phyloP scores from a whole-genome alignment of 768 basidiomycete genomes.

The Russula earlei region DNA sequence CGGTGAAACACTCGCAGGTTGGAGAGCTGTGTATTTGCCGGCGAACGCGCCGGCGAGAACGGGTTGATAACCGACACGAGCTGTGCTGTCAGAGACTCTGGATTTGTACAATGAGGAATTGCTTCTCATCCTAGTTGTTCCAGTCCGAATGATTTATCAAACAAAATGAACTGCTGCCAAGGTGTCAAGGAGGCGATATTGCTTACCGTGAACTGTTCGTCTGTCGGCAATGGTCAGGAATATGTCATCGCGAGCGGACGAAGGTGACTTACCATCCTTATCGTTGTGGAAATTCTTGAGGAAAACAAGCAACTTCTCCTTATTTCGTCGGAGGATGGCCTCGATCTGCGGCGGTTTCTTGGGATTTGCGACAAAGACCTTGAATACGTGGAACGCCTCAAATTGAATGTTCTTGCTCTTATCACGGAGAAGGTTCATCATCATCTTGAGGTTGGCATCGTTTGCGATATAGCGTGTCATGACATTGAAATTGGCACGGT shows the following conservation, averaged over 20 bases:
- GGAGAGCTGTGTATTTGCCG: neutral
- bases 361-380: constrained; percentile 99
- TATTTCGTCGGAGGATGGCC: constrained; percentile 81
- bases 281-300: constrained; percentile 95
- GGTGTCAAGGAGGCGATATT: neutral
- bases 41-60: neutral
- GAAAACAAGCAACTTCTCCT: constrained; percentile 86
- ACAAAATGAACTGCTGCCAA: constrained; percentile 1
- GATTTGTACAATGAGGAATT: constrained; percentile 90
- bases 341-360: constrained; percentile 98
- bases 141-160: neutral
- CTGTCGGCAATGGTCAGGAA: constrained; percentile 29
- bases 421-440: constrained; percentile 98
- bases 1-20: neutral
- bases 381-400: constrained; percentile 99
- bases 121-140: constrained; percentile 70
- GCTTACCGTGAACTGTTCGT: constrained; percentile 87
- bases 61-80: neutral
- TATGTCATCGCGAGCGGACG: neutral
- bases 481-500: constrained; percentile 95
- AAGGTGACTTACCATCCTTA: constrained; percentile 67
- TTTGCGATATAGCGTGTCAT: constrained; percentile 97
- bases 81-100: constrained; percentile 49
- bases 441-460: constrained; percentile 97
- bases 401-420: constrained; percentile 99